These are phyloP conservation scores for Xerocomus amazonicus DNA, from an alignment of 1,284 basidiomycete genomes.

Conservation along the genomic window DNA sequence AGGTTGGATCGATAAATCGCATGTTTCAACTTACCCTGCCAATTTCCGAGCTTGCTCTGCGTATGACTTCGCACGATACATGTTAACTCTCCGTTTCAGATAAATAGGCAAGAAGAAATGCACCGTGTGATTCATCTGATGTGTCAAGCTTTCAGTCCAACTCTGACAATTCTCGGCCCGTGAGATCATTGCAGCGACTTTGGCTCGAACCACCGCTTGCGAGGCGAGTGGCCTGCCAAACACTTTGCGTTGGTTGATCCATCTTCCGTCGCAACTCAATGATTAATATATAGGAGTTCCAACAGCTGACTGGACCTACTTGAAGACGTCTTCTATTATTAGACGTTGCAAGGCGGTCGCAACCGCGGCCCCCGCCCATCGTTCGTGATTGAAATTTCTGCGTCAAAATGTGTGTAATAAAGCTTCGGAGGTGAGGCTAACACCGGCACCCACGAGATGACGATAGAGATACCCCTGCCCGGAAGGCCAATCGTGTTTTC, in stretches of 20 bases:
- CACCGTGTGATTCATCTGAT: neutral
- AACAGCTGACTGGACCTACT: neutral
- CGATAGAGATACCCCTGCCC: neutral
- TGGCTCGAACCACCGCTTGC: neutral
- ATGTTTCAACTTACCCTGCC: neutral
- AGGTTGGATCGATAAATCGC: neutral
- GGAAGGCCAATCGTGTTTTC: constrained; percentile 54
- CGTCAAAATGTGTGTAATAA: neutral
- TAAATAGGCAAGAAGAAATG: neutral
- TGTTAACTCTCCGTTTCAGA: neutral
- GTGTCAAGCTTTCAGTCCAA: neutral
- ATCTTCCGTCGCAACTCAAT: too few relatives aligned
- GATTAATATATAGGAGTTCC: too few relatives aligned
- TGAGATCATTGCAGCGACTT: neutral
- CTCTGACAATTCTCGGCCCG: neutral
- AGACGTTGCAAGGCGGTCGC: neutral
- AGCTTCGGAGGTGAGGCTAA: neutral
- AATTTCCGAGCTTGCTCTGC: neutral
- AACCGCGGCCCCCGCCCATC: neutral
- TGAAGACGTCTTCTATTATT: neutral
- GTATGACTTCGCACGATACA: neutral
- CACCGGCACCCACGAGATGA: neutral
- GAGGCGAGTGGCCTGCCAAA: neutral
- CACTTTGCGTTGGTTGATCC: neutral
- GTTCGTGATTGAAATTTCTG: neutral